Percentiles rank a stretch among this genome's conserved stretches.
These are phyloP conservation scores for Gnomoniopsis sp. DNA, from an alignment of 2,329 filamentous ascomycete genomes.

Conservation along the genomic window DNA sequence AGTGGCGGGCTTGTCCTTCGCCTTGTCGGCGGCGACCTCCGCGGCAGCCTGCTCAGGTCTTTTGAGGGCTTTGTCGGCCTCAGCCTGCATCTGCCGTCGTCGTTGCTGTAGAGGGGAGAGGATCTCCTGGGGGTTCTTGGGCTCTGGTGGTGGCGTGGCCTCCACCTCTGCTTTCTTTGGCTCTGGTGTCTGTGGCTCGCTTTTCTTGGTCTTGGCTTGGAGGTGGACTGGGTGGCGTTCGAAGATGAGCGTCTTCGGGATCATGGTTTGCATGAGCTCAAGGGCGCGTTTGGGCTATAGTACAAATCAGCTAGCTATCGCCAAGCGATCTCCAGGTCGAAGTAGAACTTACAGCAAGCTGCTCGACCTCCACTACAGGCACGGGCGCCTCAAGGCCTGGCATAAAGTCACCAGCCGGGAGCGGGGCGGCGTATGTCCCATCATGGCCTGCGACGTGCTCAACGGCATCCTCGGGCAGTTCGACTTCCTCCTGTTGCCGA, in stretches of 20 bases:
- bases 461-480: slow-evolving; percentile 9
- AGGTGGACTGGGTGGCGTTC: slow-evolving; percentile 32
- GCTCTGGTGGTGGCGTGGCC: slow-evolving; percentile 23
- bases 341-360: slow-evolving; percentile 16
- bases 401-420: not conserved
- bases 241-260: slow-evolving; percentile 37
- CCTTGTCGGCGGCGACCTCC: not conserved
- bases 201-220: slow-evolving; percentile 16
- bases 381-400: not conserved
- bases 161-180: not conserved
- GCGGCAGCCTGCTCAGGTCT: slow-evolving; percentile 10
- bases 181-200: slow-evolving; percentile 13
- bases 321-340: not conserved
- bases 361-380: slow-evolving; percentile 13
- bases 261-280: slow-evolving; percentile 30
- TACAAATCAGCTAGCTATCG: not conserved
- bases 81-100: not conserved
- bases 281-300: slow-evolving; percentile 33
- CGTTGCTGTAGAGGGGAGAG: slow-evolving; percentile 21
- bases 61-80: slow-evolving; percentile 8
- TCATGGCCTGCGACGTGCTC: slow-evolving; percentile 10
- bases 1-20: not conserved
- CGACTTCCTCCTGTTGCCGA: slow-evolving; percentile 1
- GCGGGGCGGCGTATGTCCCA: not conserved
- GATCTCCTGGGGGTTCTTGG: slow-evolving; percentile 15